Base-by-base conservation (phyloP, 106 monocot species). In the Hemerocallis citrina region DNA sequence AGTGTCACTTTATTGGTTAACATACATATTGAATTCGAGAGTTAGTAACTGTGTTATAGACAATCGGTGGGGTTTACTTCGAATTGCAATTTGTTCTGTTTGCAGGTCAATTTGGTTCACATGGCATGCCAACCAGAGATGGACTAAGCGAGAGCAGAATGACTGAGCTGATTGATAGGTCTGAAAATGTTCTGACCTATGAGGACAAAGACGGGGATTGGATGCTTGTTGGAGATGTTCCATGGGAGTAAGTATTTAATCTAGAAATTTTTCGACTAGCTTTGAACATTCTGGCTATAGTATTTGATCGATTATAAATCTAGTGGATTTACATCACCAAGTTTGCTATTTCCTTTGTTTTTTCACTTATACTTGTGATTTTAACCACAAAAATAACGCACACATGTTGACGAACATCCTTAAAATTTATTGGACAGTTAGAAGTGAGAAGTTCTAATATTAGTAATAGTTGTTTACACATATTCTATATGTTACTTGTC, bases 191-290 rank as follows among this genome's bases (percentile, higher is more conserved):
- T 9, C 69, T 69, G 9, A 69, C 69, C 4, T 69, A 69, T 36
- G 69, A 69, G 40, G 69, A 69, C 39, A 69, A 61, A 51, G 69
- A 69, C 51, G 69, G 50, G 28, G 69, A 69, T 51, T 69, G 69
- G 69, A 69, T 69, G 69, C 69, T 69, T 69, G 69, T 69, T 60
- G 69, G 69, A 20, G 69, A 69, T 69, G 69, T 69, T 60, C 68
- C 68, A 47, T 68, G 68, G 68, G 46, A 59, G 68, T 68, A 57
- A 58, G 68, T 59, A 28, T 62, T 1, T 1, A 30, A 16, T 41
- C 4, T 43, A 16, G 5, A 55, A 31, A 2, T 31, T 5, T 38
- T 6, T 17, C 32, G 30, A 5, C 10, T 33, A 31, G 21, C 11
- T 59, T 2, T 40, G 16, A 44, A 7, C 7, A 16, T 30, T 17